These are phyloP conservation scores for Cladosporium sp. DNA, from an alignment of 2,329 filamentous ascomycete species.

Conservation along the genomic window DNA sequence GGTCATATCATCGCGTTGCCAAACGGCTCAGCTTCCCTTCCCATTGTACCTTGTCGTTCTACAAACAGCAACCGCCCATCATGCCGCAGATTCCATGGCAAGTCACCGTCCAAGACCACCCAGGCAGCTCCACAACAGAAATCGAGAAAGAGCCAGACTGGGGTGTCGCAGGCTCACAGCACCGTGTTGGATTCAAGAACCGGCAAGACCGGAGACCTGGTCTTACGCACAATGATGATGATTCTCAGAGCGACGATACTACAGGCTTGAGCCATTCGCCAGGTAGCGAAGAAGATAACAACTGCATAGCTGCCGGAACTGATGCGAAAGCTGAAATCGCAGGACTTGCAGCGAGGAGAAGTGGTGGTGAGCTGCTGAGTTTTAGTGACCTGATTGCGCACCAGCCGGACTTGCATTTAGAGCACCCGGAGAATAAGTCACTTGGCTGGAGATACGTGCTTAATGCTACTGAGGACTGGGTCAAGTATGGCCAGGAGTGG, in stretches of 20 bases:
- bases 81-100: constrained; percentile 37
- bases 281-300: background rate
- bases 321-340: constrained; percentile 31
- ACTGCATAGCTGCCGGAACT: constrained; percentile 28
- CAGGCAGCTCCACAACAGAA: constrained; percentile 42
- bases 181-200: constrained; percentile 43
- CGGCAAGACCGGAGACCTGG: constrained; percentile 41
- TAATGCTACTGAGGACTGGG: constrained; percentile 50
- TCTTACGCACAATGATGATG: constrained; percentile 35
- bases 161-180: constrained; percentile 38
- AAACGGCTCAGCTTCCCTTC: no score
- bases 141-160: constrained; percentile 48
- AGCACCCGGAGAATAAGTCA: constrained; percentile 46
- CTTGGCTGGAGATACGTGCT: constrained; percentile 54
- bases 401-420: constrained; percentile 44
- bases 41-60: background rate
- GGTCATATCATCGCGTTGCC: background rate
- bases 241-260: constrained; percentile 9
- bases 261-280: background rate
- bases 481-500: constrained; percentile 53
- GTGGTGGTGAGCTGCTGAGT: constrained; percentile 39
- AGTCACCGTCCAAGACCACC: constrained; percentile 36
- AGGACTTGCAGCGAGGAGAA: constrained; percentile 30
- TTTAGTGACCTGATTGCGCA: constrained; percentile 40
- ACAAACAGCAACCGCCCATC: background rate